These are phyloP conservation scores for Cyberlindnera japonica DNA, from an alignment of 805 yeast genomes.

Conservation along the genomic window DNA sequence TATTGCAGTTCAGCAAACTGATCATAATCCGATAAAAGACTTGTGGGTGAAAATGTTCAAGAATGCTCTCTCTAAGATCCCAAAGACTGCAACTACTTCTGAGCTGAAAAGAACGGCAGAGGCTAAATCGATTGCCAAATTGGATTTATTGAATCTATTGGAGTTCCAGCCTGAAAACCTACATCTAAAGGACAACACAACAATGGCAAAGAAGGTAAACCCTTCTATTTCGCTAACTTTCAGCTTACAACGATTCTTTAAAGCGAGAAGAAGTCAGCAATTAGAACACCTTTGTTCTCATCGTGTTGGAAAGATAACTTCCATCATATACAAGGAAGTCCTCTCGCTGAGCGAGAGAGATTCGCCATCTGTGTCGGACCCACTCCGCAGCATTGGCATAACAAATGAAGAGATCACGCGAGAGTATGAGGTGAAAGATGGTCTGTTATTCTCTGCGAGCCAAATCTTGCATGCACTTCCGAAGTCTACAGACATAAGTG, in stretches of 20 bases:
- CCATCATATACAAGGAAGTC: constrained; percentile 58
- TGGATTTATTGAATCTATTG: constrained; percentile 35
- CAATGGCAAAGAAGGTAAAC: constrained; percentile 42
- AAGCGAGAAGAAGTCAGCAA: constrained; percentile 60
- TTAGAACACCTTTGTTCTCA: constrained; percentile 60
- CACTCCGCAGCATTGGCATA: constrained; percentile 44
- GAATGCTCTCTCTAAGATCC: constrained; percentile 36
- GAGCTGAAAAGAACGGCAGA: constrained; percentile 56
- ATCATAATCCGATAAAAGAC: constrained; percentile 35
- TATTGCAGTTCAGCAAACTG: constrained; percentile 40
- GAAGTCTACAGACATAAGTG: constrained; percentile 39
- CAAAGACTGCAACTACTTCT: constrained; percentile 38
- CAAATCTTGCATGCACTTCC: constrained; percentile 42
- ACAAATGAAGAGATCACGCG: constrained; percentile 41
- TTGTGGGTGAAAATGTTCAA: constrained; percentile 39
- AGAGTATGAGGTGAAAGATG: constrained; percentile 31
- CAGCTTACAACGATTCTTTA: constrained; percentile 63
- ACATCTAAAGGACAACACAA: constrained; percentile 31
- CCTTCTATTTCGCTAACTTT: constrained; percentile 52
- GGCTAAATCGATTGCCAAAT: constrained; percentile 50
- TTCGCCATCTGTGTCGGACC: constrained; percentile 40
- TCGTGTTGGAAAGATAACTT: constrained; percentile 65
- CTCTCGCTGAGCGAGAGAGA: constrained; percentile 55
- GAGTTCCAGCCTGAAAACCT: constrained; percentile 30
- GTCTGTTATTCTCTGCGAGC: constrained; percentile 37